phyloP scores from a whole-genome alignment of 1,284 basidiomycete genomes.

The Marasmius tenuissimus region DNA sequence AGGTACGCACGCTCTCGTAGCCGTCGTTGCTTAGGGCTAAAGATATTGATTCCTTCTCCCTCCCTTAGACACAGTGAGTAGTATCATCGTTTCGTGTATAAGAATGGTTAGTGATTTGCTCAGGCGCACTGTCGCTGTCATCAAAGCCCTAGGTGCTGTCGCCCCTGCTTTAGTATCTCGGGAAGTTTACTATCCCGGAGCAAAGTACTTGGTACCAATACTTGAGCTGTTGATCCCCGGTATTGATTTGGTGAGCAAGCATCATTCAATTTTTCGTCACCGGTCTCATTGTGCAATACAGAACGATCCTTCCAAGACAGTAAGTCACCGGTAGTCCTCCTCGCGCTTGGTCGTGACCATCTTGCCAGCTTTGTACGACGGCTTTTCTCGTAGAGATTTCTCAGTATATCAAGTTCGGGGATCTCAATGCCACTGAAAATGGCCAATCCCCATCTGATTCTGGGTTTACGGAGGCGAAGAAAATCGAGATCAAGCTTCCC shows the following conservation, averaged over 20 bases:
- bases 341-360: conserved; percentile 7
- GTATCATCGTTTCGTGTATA: too few relatives aligned
- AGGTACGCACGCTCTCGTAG: conserved; percentile 44
- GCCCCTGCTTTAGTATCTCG: conserved; percentile 80
- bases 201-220: conserved; percentile 81
- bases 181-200: conserved; percentile 75
- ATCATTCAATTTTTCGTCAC: conserved; percentile 1
- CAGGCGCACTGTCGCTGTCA: conserved; percentile 69
- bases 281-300: conserved; percentile 22
- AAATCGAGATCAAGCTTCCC: background rate
- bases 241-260: conserved; percentile 63
- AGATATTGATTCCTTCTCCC: conserved; percentile 3
- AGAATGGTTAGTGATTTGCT: background rate
- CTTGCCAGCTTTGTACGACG: conserved; percentile 63
- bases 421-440: conserved; percentile 52
- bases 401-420: conserved; percentile 82
- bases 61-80: conserved; percentile 70
- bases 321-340: conserved; percentile 29
- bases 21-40: background rate
- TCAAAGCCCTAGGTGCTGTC: conserved; percentile 83
- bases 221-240: conserved; percentile 87
- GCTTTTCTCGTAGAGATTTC: conserved; percentile 78
- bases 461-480: conserved; percentile 24
- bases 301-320: conserved; percentile 92
- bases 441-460: conserved; percentile 26